These are phyloP conservation scores for Glycine latifolia DNA, from an alignment of 306 rosid species.

Conservation along the genomic window DNA sequence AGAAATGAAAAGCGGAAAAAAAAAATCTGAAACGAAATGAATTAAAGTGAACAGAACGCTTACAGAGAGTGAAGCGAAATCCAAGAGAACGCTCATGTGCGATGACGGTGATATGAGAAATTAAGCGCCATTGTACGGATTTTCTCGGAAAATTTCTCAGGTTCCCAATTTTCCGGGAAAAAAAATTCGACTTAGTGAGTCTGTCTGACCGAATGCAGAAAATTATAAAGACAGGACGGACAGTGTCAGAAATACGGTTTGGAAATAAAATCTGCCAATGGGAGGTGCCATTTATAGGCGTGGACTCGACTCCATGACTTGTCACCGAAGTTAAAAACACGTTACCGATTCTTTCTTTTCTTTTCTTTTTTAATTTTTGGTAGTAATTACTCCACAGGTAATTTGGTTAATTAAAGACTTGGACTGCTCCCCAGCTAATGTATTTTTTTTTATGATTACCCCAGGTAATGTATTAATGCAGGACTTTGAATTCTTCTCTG, in stretches of 20 bases:
- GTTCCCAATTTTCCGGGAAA: slow-evolving; percentile 6
- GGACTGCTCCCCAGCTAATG: background rate
- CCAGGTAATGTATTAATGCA: too few relatives aligned
- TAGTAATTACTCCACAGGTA: too few relatives aligned
- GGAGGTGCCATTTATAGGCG: slow-evolving; percentile 29
- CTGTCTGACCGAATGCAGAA: background rate
- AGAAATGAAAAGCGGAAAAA: background rate
- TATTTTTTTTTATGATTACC: too few relatives aligned
- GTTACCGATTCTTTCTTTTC: background rate
- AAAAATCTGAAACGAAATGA: background rate
- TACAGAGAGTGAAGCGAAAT: slow-evolving; percentile 46
- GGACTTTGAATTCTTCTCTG: too few relatives aligned
- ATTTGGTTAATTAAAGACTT: background rate
- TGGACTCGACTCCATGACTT: slow-evolving; percentile 27
- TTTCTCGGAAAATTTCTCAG: background rate
- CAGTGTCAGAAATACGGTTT: slow-evolving; percentile 7
- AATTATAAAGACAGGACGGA: background rate
- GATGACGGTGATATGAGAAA: slow-evolving; percentile 39
- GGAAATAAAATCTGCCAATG: background rate
- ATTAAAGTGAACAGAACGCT: slow-evolving; percentile 37
- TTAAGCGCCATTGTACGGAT: slow-evolving; percentile 28
- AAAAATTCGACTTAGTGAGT: background rate
- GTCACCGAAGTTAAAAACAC: slow-evolving; percentile 28
- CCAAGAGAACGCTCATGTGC: slow-evolving; percentile 46
- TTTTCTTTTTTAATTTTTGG: background rate